phyloP scores from a whole-genome alignment of 345 rosid species.

The Corymbia maculata region DNA sequence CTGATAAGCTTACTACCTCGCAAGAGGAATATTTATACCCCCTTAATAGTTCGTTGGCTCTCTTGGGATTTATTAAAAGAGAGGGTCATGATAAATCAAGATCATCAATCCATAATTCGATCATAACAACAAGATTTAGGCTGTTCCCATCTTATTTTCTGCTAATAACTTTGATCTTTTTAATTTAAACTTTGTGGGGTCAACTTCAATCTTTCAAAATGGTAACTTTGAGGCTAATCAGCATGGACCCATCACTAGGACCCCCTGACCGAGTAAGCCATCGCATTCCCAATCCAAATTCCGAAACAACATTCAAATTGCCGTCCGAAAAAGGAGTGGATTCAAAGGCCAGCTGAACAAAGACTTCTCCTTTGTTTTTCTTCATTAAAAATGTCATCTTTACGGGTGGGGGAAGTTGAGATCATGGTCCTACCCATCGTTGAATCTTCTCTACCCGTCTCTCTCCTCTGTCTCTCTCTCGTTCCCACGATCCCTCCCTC shows the following conservation, averaged over 20 bases:
- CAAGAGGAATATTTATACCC: not conserved
- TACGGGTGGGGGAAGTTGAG: not conserved
- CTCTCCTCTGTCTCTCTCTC: not conserved
- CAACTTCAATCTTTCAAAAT: not conserved
- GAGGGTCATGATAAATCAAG: not conserved
- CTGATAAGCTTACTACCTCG: too few species aligned
- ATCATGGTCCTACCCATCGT: not conserved
- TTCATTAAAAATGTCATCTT: not conserved
- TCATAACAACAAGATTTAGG: not conserved
- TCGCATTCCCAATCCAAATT: not conserved
- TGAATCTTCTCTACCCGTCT: not conserved
- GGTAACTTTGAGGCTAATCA: not conserved
- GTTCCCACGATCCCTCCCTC: not conserved
- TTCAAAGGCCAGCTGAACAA: not conserved
- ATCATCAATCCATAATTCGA: not conserved
- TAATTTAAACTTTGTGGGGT: too few species aligned
- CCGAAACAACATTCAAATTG: not conserved
- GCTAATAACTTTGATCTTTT: too few species aligned
- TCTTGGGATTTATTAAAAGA: not conserved
- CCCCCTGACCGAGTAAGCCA: not conserved
- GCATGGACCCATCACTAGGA: not conserved
- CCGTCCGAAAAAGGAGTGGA: not conserved
- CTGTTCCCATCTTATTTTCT: not conserved
- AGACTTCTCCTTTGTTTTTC: not conserved
- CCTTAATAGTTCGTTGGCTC: not conserved